Percentiles rank a stretch among this genome's conserved stretches.
Conservation (phyloP, 2,329 filamentous ascomycete genomes). For the Sclerotinia sclerotiorum region DNA sequence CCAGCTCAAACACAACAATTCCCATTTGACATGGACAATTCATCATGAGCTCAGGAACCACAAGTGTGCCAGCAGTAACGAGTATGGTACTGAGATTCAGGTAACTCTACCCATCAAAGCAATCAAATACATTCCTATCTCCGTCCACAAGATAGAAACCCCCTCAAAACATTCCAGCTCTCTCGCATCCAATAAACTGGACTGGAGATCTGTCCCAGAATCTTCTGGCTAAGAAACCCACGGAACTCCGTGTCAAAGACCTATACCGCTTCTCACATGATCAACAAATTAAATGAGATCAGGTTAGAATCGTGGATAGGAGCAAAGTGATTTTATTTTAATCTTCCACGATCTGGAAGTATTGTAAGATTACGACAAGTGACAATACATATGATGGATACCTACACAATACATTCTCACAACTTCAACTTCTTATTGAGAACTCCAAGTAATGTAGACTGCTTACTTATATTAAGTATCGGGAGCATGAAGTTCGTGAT, state of each 20-base stretch:
- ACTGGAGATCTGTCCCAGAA: neutral
- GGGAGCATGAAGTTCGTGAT: neutral
- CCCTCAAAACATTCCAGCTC: neutral
- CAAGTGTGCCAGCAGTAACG: neutral
- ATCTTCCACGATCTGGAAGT: no score
- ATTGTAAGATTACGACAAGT: no score
- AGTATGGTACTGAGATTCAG: neutral
- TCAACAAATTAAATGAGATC: neutral
- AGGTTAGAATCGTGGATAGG: neutral
- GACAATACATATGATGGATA: no score
- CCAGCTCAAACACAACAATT: neutral
- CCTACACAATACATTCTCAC: no score
- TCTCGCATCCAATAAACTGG: neutral
- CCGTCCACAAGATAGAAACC: neutral
- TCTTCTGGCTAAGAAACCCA: neutral
- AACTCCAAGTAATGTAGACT: neutral
- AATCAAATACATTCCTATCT: neutral
- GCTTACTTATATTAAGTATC: neutral
- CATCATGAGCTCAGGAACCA: neutral
- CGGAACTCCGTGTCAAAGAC: neutral
- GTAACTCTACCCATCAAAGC: neutral
- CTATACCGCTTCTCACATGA: neutral
- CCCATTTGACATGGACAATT: neutral
- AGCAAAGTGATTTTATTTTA: neutral
- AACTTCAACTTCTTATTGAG: neutral